Percentiles rank a stretch among this genome's conserved stretches.
These are phyloP conservation scores for Anthostomella pinea DNA, from an alignment of 2,329 filamentous ascomycete genomes.

Conservation along the genomic window DNA sequence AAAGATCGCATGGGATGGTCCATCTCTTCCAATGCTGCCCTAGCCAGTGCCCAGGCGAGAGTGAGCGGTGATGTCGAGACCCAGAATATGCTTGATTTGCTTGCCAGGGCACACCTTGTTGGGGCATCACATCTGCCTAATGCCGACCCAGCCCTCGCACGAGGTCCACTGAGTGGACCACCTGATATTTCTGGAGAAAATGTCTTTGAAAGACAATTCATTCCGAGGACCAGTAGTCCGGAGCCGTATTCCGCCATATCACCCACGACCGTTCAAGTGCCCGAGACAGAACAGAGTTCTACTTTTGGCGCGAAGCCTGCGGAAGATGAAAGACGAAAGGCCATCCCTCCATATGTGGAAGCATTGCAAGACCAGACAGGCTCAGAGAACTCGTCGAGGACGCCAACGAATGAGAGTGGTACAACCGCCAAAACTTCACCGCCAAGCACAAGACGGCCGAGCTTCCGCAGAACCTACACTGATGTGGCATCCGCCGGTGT, in stretches of 20 bases:
- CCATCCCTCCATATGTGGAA: slow-evolving; percentile 15
- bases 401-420: slow-evolving; percentile 54
- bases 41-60: slow-evolving; percentile 80
- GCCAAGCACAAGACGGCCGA: slow-evolving; percentile 59
- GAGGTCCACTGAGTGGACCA: slow-evolving; percentile 77
- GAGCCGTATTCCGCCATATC: slow-evolving; percentile 41
- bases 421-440: slow-evolving; percentile 52
- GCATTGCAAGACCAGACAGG: slow-evolving; percentile 26
- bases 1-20: slow-evolving; percentile 85
- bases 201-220: slow-evolving; percentile 81
- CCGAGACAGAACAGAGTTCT: slow-evolving; percentile 11
- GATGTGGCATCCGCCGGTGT: slow-evolving; percentile 73
- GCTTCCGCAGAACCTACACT: slow-evolving; percentile 81
- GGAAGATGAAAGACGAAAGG: slow-evolving; percentile 9
- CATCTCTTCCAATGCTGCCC: slow-evolving; percentile 64
- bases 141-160: slow-evolving; percentile 38
- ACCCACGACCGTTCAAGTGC: slow-evolving; percentile 25
- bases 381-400: slow-evolving; percentile 51
- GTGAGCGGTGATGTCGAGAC: slow-evolving; percentile 80
- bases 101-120: slow-evolving; percentile 77
- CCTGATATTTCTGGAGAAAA: slow-evolving; percentile 71
- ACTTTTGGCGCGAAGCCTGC: neutral
- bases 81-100: slow-evolving; percentile 85
- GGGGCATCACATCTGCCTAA: slow-evolving; percentile 61
- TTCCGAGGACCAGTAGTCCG: slow-evolving; percentile 50